Percentiles rank a stretch among this genome's conserved stretches.
Conservation (phyloP, 306 rosid genomes). For the Cyclanthera cordifolia region DNA sequence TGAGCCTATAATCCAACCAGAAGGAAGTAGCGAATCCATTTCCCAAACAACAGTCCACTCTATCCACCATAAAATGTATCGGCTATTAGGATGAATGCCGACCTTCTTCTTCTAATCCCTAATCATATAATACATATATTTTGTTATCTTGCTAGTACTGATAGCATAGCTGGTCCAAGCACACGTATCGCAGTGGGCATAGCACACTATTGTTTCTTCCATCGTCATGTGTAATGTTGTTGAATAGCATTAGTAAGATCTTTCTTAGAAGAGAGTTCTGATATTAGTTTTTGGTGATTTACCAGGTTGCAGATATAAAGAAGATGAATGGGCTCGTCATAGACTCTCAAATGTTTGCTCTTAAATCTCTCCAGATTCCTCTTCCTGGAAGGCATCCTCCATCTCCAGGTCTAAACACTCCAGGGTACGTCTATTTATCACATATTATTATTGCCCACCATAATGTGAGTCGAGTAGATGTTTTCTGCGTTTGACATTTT, state of each 20-base stretch:
- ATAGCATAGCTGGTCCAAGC: too few species aligned
- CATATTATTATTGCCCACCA: not conserved
- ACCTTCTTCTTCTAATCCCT: not conserved
- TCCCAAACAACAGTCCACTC: too few species aligned
- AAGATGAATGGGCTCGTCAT: constrained; percentile 78
- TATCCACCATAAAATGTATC: too few species aligned
- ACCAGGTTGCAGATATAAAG: constrained; percentile 60
- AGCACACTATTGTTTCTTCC: not conserved
- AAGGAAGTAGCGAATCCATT: too few species aligned
- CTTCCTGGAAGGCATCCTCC: constrained; percentile 92
- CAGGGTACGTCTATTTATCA: constrained; percentile 5
- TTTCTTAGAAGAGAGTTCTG: not conserved
- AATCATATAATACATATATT: too few species aligned
- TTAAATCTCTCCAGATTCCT: constrained; percentile 66
- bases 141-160: too few species aligned
- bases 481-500: not conserved
- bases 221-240: not conserved
- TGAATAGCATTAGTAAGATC: not conserved
- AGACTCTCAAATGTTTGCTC: constrained; percentile 85
- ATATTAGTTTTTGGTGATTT: constrained; percentile 11
- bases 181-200: not conserved
- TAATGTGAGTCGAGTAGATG: not conserved
- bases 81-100: not conserved
- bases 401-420: constrained; percentile 38
- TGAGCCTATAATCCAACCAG: too few species aligned